Base-by-base conservation (phyloP, 176 grass and related monocot genomes). In the Zizania latifolia region DNA sequence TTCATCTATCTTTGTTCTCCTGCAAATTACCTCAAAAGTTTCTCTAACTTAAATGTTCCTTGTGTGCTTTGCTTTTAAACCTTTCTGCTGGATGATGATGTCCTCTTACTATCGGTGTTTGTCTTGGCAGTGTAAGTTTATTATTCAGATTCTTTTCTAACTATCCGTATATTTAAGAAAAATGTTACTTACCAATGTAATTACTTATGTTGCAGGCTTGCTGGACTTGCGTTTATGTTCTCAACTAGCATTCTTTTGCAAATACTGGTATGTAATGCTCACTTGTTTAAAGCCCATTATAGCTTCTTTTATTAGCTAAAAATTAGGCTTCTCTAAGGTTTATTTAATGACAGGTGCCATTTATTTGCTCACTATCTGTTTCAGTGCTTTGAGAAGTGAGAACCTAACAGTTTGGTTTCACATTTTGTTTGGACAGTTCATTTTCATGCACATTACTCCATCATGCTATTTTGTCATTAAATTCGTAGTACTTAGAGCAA, bases 151-250 rank as follows among this genome's bases (percentile, higher is more conserved):
- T 70, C 34, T 79, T 58, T 46, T 74, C 13, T 58, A 40, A 17
- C 21, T 5, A 36, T 3, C 68, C 10, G 65, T 85, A 32, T 3
- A 3, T 65, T 72, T 51, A 34, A 26, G 36, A 0, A 37, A 74
- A 14, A 50, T 5, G 23, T 37, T 48, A n/a, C n/a, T n/a, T n/a
- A 16, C 30, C 31, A 48, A 27, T 45, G 10, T 57, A 34, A 65
- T 79, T 26, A 16, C 79, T 74, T 69, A 58, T 31, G 8, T 57
- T 83, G 77, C 88, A 98, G 95, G 43, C 89, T 98, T 0, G 91
- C 79, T 90, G 95, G 86, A 86, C 86, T 98, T 36, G 95, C 91
- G 0, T 94, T 92, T 92, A 98, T 98, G 95, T 98, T 92, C 72
- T 98, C 95, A 3, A 78, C 95, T 19, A 98, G 91, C 59, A 84